Base-by-base conservation (phyloP, 495 filamentous ascomycete species). In the Annulohypoxylon bovei region DNA sequence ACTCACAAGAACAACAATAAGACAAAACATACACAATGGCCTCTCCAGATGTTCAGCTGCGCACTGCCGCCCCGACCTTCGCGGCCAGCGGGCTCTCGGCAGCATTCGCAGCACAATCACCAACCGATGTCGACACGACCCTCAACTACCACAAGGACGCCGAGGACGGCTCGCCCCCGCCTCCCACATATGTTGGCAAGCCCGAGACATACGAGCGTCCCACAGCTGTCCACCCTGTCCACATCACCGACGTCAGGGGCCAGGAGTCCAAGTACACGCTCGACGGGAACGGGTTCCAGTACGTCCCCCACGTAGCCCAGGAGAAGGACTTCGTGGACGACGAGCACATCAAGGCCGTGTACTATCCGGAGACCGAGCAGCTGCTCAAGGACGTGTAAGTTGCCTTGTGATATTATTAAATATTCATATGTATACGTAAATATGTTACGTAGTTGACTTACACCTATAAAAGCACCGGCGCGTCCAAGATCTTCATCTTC, bases 291-390 rank as follows among this genome's bases (percentile, higher is more conserved):
- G 81, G 81, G 0, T 84, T 84, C 75, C 80, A 82, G 55, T 56
- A 79, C 58, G 65, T 79, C 47, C 71, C 49, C 0, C 80, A 82
- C 62, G 62, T 68, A 3, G 78, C 86, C 9, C 72, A 82, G 23
- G 88, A 90, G 75, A 80, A 81, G 46, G 86, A 87, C 9, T 97
- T 93, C 77, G 65, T 75, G 4, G 89, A 93, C 66, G 89, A 92
- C n/a, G 89, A 87, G 16, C 78, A 89, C 67, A 91, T 92, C 79
- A 87, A 89, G 74, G 74, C 72, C 0, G 79, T 83, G 11, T 93
- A 92, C 68, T 92, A 91, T 67, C 82, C 87, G 0, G 90, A 92
- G 75, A 86, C 83, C 3, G 90, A 92, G 71, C 81, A 90, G 70
- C 73, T 93, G 27, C 78, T 93, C 27, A 83, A 90, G 28, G 81